Evolutionary conservation across 257 asterid genomes (phyloP).

Genomic region (Scutellaria baicalensis): DNA sequence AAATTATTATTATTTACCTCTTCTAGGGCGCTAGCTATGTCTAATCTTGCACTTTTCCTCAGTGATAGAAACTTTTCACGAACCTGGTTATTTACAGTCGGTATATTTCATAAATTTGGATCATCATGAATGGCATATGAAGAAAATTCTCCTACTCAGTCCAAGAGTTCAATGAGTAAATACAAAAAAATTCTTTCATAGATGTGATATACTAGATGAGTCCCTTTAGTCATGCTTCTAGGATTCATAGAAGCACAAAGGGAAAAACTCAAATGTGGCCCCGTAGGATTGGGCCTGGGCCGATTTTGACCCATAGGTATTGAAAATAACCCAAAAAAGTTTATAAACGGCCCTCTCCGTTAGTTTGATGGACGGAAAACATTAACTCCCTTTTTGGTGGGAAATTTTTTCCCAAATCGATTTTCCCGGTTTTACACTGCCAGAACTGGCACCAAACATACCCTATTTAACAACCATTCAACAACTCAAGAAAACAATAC

Average conservation of each 20-base stretch:
- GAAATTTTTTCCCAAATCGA: no score
- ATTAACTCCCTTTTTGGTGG: no score
- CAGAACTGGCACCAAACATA: no score
- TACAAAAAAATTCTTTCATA: background rate
- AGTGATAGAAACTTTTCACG: constrained; percentile 86
- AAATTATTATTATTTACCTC: constrained; percentile 52
- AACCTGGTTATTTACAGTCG: constrained; percentile 37
- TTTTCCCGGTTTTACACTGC: no score
- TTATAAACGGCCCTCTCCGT: no score
- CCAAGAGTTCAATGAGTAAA: background rate
- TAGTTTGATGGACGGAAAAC: no score
- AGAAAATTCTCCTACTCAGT: background rate
- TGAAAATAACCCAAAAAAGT: no score
- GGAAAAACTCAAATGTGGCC: no score
- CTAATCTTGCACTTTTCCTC: constrained; percentile 84
- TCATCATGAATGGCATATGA: background rate
- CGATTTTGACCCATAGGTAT: no score
- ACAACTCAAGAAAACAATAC: no score
- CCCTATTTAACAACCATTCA: no score
- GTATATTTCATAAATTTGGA: background rate
- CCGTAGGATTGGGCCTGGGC: no score
- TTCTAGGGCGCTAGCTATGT: constrained; percentile 70
- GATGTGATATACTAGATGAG: background rate
- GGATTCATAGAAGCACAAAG: background rate
- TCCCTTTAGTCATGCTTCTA: background rate